Percentiles rank a stretch among this genome's conserved stretches.
Evolutionary conservation across 2,329 filamentous ascomycete genomes (phyloP).

Genomic region (Claviceps sp.): DNA sequence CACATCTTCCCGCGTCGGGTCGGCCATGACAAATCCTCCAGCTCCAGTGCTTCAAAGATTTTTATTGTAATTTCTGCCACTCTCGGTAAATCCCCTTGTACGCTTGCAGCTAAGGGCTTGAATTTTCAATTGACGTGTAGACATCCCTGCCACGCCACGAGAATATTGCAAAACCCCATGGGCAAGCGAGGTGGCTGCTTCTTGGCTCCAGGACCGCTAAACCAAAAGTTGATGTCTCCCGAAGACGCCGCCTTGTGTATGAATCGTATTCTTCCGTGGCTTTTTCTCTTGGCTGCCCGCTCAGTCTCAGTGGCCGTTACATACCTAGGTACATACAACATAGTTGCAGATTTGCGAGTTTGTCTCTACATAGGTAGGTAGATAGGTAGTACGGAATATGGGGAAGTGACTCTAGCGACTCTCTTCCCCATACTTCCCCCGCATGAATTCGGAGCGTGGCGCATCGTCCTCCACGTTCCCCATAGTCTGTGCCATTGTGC

Average conservation of each 20-base stretch:
- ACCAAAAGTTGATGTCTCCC: not conserved
- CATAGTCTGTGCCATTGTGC: no score
- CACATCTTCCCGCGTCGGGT: no score
- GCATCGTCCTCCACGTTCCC: no score
- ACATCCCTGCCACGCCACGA: slow-evolving; percentile 3
- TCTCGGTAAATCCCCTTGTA: slow-evolving; percentile 2
- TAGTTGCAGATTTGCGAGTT: no score
- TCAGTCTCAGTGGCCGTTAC: no score
- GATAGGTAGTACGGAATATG: no score
- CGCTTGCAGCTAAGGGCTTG: not conserved
- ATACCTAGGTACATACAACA: not conserved
- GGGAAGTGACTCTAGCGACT: no score
- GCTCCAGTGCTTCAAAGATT: no score
- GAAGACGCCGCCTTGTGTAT: not conserved
- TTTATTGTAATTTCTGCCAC: not conserved
- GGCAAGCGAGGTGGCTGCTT: slow-evolving; percentile 5
- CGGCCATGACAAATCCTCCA: no score
- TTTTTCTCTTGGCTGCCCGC: not conserved
- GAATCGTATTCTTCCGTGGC: not conserved
- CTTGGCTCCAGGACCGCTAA: not conserved
- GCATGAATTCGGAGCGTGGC: no score
- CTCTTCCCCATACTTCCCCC: no score
- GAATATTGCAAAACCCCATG: slow-evolving; percentile 1
- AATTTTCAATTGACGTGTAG: not conserved
- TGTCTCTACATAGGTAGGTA: no score